Evolutionary conservation across 257 asterid genomes (phyloP).

Genomic region (Thymus mandschuricus): DNA sequence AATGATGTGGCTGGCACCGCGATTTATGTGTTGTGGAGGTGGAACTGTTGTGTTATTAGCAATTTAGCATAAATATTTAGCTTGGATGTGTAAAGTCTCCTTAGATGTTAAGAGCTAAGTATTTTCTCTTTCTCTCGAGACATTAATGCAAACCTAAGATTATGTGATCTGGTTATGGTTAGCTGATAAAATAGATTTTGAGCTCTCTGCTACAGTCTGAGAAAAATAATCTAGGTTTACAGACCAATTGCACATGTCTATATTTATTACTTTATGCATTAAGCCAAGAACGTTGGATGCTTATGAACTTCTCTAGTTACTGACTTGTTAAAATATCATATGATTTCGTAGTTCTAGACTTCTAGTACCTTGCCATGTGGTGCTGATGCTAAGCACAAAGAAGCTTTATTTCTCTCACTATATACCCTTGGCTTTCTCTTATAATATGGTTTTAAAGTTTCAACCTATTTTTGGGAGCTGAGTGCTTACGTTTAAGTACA

Average conservation of each 20-base stretch:
- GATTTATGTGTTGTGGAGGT: background rate
- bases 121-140: background rate
- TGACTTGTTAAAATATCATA: too few species aligned
- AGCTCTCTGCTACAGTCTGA: slow-evolving; percentile 2
- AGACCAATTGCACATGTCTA: background rate
- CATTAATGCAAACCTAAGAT: background rate
- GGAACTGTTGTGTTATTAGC: background rate
- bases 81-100: background rate
- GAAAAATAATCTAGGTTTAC: slow-evolving; percentile 16
- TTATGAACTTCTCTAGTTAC: background rate
- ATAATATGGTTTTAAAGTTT: background rate
- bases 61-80: background rate
- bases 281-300: background rate
- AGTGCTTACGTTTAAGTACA: background rate
- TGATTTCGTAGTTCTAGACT: background rate
- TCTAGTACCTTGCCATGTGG: background rate
- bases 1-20: background rate
- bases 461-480: background rate
- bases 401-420: background rate
- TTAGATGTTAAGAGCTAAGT: background rate
- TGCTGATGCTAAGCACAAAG: background rate
- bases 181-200: background rate
- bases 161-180: background rate
- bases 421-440: background rate
- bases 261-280: background rate